Evolutionary conservation across 2,329 filamentous ascomycete genomes (phyloP).

Genomic region (Fusarium sterilihyphosum): DNA sequence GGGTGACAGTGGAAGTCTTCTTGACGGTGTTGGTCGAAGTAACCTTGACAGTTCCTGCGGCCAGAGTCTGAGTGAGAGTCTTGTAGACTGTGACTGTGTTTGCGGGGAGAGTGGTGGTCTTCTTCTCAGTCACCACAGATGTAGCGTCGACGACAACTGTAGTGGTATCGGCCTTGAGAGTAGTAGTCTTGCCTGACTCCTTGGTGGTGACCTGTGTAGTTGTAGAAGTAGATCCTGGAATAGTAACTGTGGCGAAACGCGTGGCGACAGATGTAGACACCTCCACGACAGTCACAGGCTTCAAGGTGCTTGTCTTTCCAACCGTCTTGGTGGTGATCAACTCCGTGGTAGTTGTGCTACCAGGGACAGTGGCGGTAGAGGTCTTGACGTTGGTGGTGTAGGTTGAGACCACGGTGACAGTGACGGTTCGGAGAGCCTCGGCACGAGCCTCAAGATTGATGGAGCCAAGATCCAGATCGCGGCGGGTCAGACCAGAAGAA

Average conservation of each 20-base stretch:
- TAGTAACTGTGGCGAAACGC: slow-evolving; percentile 7
- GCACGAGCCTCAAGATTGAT: slow-evolving; percentile 20
- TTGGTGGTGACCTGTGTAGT: slow-evolving; percentile 26
- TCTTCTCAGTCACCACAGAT: slow-evolving; percentile 23
- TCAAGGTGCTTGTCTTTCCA: slow-evolving; percentile 24
- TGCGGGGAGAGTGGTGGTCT: slow-evolving; percentile 33
- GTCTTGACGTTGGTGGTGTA: slow-evolving; percentile 31
- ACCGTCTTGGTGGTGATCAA: slow-evolving; percentile 17
- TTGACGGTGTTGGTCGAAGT: slow-evolving; percentile 24
- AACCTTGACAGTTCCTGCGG: slow-evolving; percentile 21
- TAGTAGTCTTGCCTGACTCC: slow-evolving; percentile 35
- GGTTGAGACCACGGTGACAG: slow-evolving; percentile 18
- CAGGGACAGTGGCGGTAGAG: slow-evolving; percentile 17
- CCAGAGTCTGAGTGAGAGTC: slow-evolving; percentile 11
- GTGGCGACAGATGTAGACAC: slow-evolving; percentile 22
- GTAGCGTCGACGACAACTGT: slow-evolving; percentile 24
- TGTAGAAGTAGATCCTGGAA: slow-evolving; percentile 28
- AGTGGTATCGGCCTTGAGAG: slow-evolving; percentile 31
- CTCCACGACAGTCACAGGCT: slow-evolving; percentile 18
- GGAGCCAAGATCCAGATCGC: slow-evolving; percentile 14
- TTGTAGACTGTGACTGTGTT: slow-evolving; percentile 29
- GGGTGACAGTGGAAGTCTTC: slow-evolving; percentile 13
- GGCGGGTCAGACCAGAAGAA: slow-evolving; percentile 8
- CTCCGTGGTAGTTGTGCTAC: slow-evolving; percentile 23
- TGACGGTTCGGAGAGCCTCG: slow-evolving; percentile 13